A percentile compares a stretch with the other conserved stretches of the same genome.
Conservation (phyloP, 140 eudicot species). For the Senecio squalidus region DNA sequence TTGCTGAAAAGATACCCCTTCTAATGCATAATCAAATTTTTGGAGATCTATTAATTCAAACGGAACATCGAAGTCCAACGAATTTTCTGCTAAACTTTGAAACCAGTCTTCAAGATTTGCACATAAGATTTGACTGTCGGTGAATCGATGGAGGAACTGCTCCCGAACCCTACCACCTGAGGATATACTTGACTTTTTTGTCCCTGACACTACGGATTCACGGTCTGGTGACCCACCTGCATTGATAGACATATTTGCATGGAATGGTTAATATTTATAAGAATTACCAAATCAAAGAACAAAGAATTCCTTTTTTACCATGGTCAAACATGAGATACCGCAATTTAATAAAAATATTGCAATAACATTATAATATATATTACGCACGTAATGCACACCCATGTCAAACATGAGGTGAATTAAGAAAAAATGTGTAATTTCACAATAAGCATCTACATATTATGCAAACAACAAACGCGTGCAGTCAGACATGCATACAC, state of each 20-base stretch:
- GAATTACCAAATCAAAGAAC: too few species aligned
- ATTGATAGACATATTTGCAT: slow-evolving; percentile 7
- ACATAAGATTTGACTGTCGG: slow-evolving; percentile 53
- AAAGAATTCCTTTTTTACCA: too few species aligned
- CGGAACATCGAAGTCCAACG: slow-evolving; percentile 61
- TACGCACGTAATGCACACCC: too few species aligned
- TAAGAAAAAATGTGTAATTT: too few species aligned
- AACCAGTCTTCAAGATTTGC: slow-evolving; percentile 61
- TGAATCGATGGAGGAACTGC: slow-evolving; percentile 73
- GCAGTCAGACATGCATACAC: too few species aligned
- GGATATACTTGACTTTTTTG: slow-evolving; percentile 75
- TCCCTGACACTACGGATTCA: slow-evolving; percentile 71
- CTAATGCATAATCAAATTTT: slow-evolving; percentile 92
- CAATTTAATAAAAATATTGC: too few species aligned
- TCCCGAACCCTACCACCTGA: slow-evolving; percentile 68
- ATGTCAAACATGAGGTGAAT: too few species aligned
- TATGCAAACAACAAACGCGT: too few species aligned
- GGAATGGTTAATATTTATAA: too few species aligned
- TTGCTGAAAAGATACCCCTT: slow-evolving; percentile 86
- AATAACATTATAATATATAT: too few species aligned
- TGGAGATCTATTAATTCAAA: slow-evolving; percentile 91
- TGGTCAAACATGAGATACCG: too few species aligned
- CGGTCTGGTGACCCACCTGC: slow-evolving; percentile 75
- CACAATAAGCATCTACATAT: too few species aligned
- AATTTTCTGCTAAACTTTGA: slow-evolving; percentile 42